Conservation (phyloP, 306 rosid genomes). For the Dryas octopetala region DNA sequence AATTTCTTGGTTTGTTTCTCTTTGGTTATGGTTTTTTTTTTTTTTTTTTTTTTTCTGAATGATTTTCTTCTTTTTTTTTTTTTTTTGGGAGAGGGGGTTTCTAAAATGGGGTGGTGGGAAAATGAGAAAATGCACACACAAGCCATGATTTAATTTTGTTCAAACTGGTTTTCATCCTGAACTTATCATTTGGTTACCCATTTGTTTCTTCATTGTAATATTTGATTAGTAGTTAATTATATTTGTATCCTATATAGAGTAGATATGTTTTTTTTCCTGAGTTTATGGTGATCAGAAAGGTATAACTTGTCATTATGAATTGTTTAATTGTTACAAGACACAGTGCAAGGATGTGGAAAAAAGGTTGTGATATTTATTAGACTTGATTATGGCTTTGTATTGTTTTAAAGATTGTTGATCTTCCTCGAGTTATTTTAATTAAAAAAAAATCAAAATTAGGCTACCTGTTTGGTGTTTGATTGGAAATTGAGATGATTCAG, state of each 20-base stretch:
- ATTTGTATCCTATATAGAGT: not conserved
- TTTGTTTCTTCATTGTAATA: constrained; percentile 2
- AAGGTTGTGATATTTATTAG: not conserved
- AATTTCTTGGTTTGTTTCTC: not conserved
- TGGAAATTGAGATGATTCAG: constrained; percentile 4
- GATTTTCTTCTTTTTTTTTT: not conserved
- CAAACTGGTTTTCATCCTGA: not conserved
- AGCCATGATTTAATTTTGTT: not conserved
- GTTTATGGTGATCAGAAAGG: not conserved
- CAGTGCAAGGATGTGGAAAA: not conserved
- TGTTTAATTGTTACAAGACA: not conserved
- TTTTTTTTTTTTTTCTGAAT: not conserved
- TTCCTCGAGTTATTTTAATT: not conserved
- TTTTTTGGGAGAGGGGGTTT: not conserved
- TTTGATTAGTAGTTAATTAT: not conserved
- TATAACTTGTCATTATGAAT: not conserved
- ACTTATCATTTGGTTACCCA: not conserved
- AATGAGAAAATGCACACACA: not conserved
- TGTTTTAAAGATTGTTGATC: not conserved
- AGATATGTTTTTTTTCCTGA: not conserved
- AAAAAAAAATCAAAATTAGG: not conserved
- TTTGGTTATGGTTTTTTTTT: not conserved
- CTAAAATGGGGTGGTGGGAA: not conserved
- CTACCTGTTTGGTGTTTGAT: not conserved
- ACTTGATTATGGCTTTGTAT: not conserved